A percentile compares a stretch with the other conserved stretches of the same genome.
Conservation (phyloP, 768 basidiomycete species). For the Gymnopilus dilepis region DNA sequence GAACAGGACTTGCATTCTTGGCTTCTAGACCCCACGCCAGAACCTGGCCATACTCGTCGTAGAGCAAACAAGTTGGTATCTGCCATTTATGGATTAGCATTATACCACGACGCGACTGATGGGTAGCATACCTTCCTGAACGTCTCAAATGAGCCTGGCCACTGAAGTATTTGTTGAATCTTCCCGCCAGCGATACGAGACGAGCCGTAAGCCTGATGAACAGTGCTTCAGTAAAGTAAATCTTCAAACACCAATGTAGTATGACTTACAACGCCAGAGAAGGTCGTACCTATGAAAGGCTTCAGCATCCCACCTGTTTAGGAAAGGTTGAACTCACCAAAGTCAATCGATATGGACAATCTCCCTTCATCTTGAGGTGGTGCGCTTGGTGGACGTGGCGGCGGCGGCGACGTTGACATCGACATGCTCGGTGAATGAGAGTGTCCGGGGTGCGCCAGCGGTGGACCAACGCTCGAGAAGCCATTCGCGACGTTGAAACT, state of each 20-base stretch:
- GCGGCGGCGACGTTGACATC: constrained; percentile 29
- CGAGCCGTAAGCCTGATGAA: constrained; percentile 77
- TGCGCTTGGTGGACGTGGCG: constrained; percentile 25
- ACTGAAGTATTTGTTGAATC: constrained; percentile 84
- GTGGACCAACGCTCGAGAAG: constrained; percentile 31
- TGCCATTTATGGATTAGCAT: constrained; percentile 23
- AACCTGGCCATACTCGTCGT: constrained; percentile 74
- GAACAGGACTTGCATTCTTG: constrained; percentile 75
- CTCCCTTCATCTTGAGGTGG: constrained; percentile 66
- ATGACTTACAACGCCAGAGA: constrained; percentile 80
- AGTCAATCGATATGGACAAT: constrained; percentile 83
- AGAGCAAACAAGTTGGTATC: constrained; percentile 85
- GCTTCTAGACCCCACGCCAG: constrained; percentile 89
- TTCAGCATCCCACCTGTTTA: constrained; percentile 3
- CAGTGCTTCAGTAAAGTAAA: constrained; percentile 11
- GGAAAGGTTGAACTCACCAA: constrained; percentile 50
- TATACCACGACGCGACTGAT: constrained; percentile 8
- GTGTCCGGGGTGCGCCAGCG: constrained; percentile 38
- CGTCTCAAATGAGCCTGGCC: constrained; percentile 87
- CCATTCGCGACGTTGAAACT: constrained; percentile 27
- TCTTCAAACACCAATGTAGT: not conserved
- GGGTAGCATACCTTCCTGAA: constrained; percentile 70
- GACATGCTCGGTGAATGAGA: constrained; percentile 33
- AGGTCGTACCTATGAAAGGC: constrained; percentile 70
- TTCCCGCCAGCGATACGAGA: constrained; percentile 80